phyloP scores from a whole-genome alignment of 805 yeast species.

The Ogataea henricii region DNA sequence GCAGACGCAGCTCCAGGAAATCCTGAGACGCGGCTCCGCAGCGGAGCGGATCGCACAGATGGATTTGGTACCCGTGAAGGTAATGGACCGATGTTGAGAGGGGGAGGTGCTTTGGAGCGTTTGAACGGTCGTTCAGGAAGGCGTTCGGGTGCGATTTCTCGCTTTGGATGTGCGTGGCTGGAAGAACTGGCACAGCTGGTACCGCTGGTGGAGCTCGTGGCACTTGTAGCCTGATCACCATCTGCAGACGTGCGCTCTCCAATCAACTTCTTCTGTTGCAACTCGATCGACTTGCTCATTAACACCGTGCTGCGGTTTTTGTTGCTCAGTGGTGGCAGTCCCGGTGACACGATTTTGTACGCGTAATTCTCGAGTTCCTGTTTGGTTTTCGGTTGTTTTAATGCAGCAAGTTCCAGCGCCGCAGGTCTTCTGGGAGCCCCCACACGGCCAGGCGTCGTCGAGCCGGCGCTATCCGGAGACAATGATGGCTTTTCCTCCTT shows the following conservation, averaged over 20 bases:
- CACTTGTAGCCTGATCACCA: neutral
- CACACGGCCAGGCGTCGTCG: neutral
- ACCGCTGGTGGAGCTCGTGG: conserved; percentile 1
- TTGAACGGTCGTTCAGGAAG: conserved; percentile 17
- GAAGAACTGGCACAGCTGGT: neutral
- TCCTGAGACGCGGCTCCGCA: conserved; percentile 7
- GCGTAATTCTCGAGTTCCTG: conserved; percentile 15
- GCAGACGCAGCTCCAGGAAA: neutral
- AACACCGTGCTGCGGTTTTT: conserved; percentile 19
- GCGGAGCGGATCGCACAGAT: conserved; percentile 19
- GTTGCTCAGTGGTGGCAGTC: conserved; percentile 26
- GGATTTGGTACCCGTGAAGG: conserved; percentile 9
- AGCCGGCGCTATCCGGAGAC: neutral
- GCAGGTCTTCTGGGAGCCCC: conserved; percentile 16
- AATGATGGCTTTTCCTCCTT: neutral
- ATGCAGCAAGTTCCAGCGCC: conserved; percentile 15
- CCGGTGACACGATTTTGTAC: conserved; percentile 26
- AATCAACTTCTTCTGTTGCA: conserved; percentile 26
- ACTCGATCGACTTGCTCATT: conserved; percentile 25
- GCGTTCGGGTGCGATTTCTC: conserved; percentile 8
- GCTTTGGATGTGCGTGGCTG: neutral
- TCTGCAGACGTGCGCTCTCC: conserved; percentile 9
- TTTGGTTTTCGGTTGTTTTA: conserved; percentile 7
- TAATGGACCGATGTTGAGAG: conserved; percentile 16
- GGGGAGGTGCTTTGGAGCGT: conserved; percentile 28